Evolutionary conservation across 2,329 filamentous ascomycete species (phyloP).

Genomic region (Fusarium gaditjirri): DNA sequence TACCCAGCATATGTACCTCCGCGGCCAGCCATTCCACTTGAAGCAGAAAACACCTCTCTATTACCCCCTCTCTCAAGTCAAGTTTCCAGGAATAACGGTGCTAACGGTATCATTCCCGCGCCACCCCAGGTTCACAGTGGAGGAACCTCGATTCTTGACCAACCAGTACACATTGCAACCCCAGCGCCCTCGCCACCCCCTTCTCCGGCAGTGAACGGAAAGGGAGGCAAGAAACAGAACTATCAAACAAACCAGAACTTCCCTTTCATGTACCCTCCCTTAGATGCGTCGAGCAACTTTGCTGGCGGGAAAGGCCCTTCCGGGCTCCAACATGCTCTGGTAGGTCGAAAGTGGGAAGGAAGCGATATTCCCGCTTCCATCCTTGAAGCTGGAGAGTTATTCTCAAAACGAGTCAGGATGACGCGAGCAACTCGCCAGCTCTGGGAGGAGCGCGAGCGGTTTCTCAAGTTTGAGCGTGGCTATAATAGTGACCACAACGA

Average conservation of each 20-base stretch:
- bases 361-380: slow-evolving; percentile 94
- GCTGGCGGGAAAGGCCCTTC: slow-evolving; percentile 89
- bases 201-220: slow-evolving; percentile 86
- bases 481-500: slow-evolving; percentile 70
- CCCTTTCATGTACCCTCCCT: slow-evolving; percentile 94
- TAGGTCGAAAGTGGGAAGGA: slow-evolving; percentile 91
- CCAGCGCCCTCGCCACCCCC: slow-evolving; percentile 95
- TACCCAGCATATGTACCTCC: slow-evolving; percentile 97
- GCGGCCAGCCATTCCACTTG: slow-evolving; percentile 81
- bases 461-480: slow-evolving; percentile 90
- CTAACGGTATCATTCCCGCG: slow-evolving; percentile 70
- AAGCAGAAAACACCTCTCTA: slow-evolving; percentile 90
- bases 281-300: slow-evolving; percentile 88
- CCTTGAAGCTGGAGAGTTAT: slow-evolving; percentile 91
- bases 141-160: slow-evolving; percentile 86
- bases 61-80: slow-evolving; percentile 86
- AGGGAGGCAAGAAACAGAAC: slow-evolving; percentile 97
- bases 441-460: slow-evolving; percentile 93
- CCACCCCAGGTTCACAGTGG: slow-evolving; percentile 65
- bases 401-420: slow-evolving; percentile 89
- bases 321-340: slow-evolving; percentile 80
- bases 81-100: slow-evolving; percentile 67
- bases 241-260: slow-evolving; percentile 99
- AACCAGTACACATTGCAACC: slow-evolving; percentile 98
- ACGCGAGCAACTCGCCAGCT: slow-evolving; percentile 91